Conservation (phyloP, 768 basidiomycete species). For the Tremella yokohamensis region DNA sequence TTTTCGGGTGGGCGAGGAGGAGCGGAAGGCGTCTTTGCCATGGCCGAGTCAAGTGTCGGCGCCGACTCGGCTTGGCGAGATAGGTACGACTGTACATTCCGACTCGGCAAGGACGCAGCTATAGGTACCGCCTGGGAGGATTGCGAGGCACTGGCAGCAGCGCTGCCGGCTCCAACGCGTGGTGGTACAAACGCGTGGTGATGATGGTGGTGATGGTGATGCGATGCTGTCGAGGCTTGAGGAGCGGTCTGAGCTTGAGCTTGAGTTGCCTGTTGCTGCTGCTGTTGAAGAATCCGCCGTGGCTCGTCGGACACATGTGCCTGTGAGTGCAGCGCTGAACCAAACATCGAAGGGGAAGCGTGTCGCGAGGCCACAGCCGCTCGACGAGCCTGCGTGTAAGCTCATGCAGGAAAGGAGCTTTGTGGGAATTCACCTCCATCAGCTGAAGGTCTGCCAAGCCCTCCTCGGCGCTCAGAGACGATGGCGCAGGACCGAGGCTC, state of each 20-base stretch:
- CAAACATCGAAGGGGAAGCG: slow-evolving; percentile 26
- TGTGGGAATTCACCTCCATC: slow-evolving; percentile 40
- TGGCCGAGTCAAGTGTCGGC: no score
- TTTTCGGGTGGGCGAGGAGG: no score
- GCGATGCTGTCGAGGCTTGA: no score
- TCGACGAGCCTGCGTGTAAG: slow-evolving; percentile 17
- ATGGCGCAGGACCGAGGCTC: slow-evolving; percentile 36
- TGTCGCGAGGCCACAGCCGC: slow-evolving; percentile 23
- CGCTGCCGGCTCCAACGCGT: not conserved
- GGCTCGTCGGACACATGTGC: not conserved
- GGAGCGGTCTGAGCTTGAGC: no score
- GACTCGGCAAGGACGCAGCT: no score
- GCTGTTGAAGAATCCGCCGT: slow-evolving; percentile 3
- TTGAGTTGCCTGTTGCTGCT: slow-evolving; percentile 6
- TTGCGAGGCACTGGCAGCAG: no score
- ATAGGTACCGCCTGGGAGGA: no score
- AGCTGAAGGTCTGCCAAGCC: slow-evolving; percentile 35
- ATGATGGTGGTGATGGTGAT: not conserved
- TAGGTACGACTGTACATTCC: no score
- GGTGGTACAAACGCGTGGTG: not conserved
- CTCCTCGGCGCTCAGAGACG: slow-evolving; percentile 28
- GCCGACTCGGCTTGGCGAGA: no score
- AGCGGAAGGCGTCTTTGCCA: no score
- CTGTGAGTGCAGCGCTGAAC: slow-evolving; percentile 6
- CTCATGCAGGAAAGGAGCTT: not conserved